These are phyloP conservation scores for Trypanosoma melophagium DNA, from an alignment of 208 protist genomes.

Conservation along the genomic window DNA sequence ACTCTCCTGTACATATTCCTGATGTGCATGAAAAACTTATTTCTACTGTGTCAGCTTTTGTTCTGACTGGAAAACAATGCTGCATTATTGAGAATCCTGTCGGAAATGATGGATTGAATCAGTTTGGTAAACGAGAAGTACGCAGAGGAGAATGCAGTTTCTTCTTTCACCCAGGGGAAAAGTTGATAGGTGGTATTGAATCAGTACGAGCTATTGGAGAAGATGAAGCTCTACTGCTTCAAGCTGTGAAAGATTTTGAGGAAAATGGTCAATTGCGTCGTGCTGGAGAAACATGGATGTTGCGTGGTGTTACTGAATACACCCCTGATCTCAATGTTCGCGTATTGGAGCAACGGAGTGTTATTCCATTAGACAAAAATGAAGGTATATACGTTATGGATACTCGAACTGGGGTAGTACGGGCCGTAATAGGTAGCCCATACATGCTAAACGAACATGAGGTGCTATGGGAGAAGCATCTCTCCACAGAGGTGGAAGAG, in stretches of 20 bases:
- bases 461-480: constrained; percentile 94
- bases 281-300: constrained; percentile 94
- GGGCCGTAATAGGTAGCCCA: constrained; percentile 82
- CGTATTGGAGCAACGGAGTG: constrained; percentile 83
- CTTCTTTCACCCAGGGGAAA: constrained; percentile 95
- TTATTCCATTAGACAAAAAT: constrained; percentile 96
- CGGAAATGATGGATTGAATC: constrained; percentile 43
- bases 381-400: constrained; percentile 97
- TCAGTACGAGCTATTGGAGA: constrained; percentile 84
- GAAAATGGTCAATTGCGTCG: constrained; percentile 37
- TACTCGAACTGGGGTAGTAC: constrained; percentile 85
- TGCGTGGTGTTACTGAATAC: constrained; percentile 93
- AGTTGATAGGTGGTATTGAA: constrained; percentile 80
- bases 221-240: constrained; percentile 94
- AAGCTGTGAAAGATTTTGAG: constrained; percentile 86
- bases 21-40: constrained; percentile 87
- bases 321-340: constrained; percentile 88
- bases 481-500: constrained; percentile 89
- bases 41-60: constrained; percentile 66
- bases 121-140: constrained; percentile 86
- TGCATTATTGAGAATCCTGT: constrained; percentile 92
- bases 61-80: constrained; percentile 89
- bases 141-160: constrained; percentile 89
- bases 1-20: constrained; percentile 83
- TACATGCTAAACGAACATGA: constrained; percentile 95